These are phyloP conservation scores for Nadsonia starkeyi-henricii DNA, from an alignment of 1,139 yeast genomes.

Conservation along the genomic window DNA sequence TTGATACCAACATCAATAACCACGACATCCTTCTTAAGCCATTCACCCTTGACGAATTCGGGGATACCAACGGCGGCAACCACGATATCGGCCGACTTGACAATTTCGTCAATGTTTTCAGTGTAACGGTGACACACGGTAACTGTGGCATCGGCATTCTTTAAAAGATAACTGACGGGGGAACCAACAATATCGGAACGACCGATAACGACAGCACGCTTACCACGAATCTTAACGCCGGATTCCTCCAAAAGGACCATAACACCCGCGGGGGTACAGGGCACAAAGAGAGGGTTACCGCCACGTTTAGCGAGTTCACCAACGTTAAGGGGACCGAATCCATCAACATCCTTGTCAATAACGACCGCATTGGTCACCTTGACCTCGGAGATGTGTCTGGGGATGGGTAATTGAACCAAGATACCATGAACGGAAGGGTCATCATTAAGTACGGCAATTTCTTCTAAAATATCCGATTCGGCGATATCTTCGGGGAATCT, in stretches of 20 bases:
- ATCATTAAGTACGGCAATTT: constrained; percentile 50
- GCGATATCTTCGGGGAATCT: constrained; percentile 44
- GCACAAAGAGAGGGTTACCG: constrained; percentile 74
- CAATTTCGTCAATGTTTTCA: constrained; percentile 41
- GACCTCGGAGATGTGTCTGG: constrained; percentile 66
- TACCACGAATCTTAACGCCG: constrained; percentile 53
- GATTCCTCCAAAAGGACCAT: constrained; percentile 58
- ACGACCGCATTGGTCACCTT: constrained; percentile 63
- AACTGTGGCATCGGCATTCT: constrained; percentile 72
- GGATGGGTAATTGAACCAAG: constrained; percentile 83
- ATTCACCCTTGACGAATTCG: constrained; percentile 68
- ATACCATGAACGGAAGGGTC: constrained; percentile 71
- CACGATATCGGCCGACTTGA: constrained; percentile 72
- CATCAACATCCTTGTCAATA: constrained; percentile 86
- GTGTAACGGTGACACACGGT: constrained; percentile 77
- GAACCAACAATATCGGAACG: constrained; percentile 94
- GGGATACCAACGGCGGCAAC: constrained; percentile 88
- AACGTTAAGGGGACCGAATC: constrained; percentile 78
- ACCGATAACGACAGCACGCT: constrained; percentile 87
- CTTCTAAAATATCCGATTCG: constrained; percentile 35
- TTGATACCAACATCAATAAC: constrained; percentile 97
- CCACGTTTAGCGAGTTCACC: constrained; percentile 87
- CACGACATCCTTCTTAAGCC: constrained; percentile 74
- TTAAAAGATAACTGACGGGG: constrained; percentile 76
- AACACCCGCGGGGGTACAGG: constrained; percentile 96